Conservation (phyloP, 257 asterid species). For the Ilex aquifolium region DNA sequence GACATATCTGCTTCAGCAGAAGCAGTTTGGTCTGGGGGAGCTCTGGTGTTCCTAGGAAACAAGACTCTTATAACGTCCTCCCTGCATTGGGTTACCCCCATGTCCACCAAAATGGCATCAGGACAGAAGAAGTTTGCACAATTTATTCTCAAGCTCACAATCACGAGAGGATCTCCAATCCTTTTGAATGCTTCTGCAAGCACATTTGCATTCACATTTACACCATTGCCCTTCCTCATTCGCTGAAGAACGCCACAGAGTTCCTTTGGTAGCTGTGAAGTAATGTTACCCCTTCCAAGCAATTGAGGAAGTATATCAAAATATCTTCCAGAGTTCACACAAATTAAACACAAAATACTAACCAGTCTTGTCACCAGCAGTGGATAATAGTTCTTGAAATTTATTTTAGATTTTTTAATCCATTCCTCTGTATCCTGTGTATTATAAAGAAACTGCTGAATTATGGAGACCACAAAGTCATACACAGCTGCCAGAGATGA, state of each 20-base stretch:
- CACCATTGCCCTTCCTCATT: background rate
- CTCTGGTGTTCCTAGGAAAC: slow-evolving; percentile 23
- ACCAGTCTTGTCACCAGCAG: slow-evolving; percentile 39
- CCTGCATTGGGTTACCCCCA: slow-evolving; percentile 14
- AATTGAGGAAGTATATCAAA: slow-evolving; percentile 3
- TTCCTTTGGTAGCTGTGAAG: slow-evolving; percentile 24
- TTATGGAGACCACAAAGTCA: slow-evolving; percentile 9
- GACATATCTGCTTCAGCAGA: slow-evolving; percentile 1
- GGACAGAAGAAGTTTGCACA: slow-evolving; percentile 10
- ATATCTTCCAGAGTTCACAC: slow-evolving; percentile 32
- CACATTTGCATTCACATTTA: background rate
- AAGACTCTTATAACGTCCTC: slow-evolving; percentile 25
- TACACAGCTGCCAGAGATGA: background rate
- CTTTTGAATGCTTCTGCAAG: slow-evolving; percentile 38
- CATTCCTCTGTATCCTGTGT: slow-evolving; percentile 17
- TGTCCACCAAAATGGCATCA: slow-evolving; percentile 31
- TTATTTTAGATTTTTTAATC: slow-evolving; percentile 18
- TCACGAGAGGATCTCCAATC: slow-evolving; percentile 45
- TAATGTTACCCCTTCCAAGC: slow-evolving; percentile 10
- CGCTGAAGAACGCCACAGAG: slow-evolving; percentile 26
- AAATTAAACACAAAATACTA: slow-evolving; percentile 31
- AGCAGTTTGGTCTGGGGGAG: background rate
- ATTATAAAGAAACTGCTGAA: slow-evolving; percentile 17
- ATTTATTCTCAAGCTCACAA: slow-evolving; percentile 20
- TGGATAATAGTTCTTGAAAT: slow-evolving; percentile 17